Conservation (phyloP, 2,329 filamentous ascomycete genomes). For the Penicillium sp. region DNA sequence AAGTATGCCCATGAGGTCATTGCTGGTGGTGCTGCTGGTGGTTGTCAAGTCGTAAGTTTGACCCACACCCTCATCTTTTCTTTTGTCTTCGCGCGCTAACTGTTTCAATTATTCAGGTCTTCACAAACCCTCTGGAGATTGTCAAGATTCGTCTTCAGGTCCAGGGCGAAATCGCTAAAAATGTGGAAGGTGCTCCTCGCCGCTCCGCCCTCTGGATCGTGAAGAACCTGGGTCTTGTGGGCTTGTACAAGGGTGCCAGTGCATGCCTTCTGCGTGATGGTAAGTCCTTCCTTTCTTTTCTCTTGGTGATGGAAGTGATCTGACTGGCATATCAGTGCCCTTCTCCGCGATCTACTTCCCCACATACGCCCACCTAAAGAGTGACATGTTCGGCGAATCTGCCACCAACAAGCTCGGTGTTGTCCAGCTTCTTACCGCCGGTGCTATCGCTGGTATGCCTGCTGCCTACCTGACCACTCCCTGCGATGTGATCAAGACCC, state of each 20-base stretch:
- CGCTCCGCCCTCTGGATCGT: conserved; percentile 98
- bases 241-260: conserved; percentile 92
- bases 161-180: conserved; percentile 91
- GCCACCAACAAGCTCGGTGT: conserved; percentile 82
- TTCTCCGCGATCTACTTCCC: conserved; percentile 99
- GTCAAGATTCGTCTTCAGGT: conserved; percentile 98
- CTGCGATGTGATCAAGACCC: conserved; percentile 98
- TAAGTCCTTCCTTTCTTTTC: conserved; percentile 23
- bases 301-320: conserved; percentile 1
- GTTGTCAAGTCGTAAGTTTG: conserved; percentile 83
- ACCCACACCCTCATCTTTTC: not conserved
- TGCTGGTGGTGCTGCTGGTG: conserved; percentile 83
- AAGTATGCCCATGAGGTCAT: conserved; percentile 67
- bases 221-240: conserved; percentile 85
- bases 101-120: conserved; percentile 55
- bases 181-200: conserved; percentile 71
- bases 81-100: conserved; percentile 4
- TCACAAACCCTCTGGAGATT: conserved; percentile 96
- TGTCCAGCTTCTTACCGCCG: conserved; percentile 83
- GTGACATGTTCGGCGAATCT: conserved; percentile 87
- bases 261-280: conserved; percentile 86
- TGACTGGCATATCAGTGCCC: conserved; percentile 55
- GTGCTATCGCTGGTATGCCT: conserved; percentile 89
- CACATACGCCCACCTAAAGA: conserved; percentile 89
- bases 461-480: conserved; percentile 93